phyloP scores from a whole-genome alignment of 805 yeast species.

The Saccharomycopsis synnaedendra region DNA sequence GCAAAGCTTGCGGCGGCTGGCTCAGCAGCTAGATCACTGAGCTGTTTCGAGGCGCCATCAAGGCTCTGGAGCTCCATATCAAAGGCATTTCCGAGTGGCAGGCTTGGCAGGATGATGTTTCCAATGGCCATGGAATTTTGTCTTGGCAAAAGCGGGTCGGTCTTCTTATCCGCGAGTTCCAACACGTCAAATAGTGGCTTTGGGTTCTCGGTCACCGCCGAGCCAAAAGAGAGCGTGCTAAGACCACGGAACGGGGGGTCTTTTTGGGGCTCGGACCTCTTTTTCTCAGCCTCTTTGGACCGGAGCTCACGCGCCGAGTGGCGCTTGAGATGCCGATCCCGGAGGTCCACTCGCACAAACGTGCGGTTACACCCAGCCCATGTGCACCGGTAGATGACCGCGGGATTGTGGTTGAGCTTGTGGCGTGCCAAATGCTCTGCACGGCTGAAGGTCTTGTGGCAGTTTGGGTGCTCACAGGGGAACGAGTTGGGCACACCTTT shows the following conservation, averaged over 20 bases:
- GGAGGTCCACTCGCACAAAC: slow-evolving; percentile 51
- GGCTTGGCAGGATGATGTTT: too few species aligned
- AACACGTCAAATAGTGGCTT: not conserved
- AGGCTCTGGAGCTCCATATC: too few species aligned
- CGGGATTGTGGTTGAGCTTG: slow-evolving; percentile 47
- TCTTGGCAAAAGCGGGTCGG: too few species aligned
- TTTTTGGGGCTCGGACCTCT: slow-evolving; percentile 17
- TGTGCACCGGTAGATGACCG: slow-evolving; percentile 41
- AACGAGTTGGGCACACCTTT: slow-evolving; percentile 20
- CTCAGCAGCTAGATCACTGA: too few species aligned
- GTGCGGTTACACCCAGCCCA: slow-evolving; percentile 43
- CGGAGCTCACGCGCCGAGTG: slow-evolving; percentile 26
- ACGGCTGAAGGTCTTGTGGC: slow-evolving; percentile 45
- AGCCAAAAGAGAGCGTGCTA: slow-evolving; percentile 10
- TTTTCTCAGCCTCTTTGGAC: slow-evolving; percentile 17
- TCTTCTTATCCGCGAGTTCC: too few species aligned
- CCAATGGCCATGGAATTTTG: too few species aligned
- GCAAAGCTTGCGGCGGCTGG: too few species aligned
- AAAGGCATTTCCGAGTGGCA: too few species aligned
- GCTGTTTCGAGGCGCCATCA: too few species aligned
- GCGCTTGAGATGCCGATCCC: slow-evolving; percentile 33
- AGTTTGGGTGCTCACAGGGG: slow-evolving; percentile 35
- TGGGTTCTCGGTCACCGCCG: not conserved
- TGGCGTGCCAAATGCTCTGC: slow-evolving; percentile 58
- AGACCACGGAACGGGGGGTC: slow-evolving; percentile 12